Base-by-base conservation (phyloP, 768 basidiomycete species). In the Hebeloma cylindrosporum region DNA sequence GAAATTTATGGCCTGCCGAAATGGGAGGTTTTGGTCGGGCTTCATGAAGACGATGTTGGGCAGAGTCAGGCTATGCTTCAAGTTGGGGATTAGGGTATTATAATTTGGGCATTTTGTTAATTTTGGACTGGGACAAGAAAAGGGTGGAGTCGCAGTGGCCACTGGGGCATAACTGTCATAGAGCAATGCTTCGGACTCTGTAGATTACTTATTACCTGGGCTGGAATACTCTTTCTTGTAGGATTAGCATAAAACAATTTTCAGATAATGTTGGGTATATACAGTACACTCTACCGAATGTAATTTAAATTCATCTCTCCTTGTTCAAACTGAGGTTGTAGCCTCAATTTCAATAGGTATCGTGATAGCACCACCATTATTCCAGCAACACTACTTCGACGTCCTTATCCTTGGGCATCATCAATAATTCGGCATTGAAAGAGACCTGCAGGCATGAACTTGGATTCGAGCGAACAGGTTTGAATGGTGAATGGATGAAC, bases 361-460 rank as follows among this genome's bases (percentile, higher is more conserved):
- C 17, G 30, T 4, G 9, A n/a, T 32, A 32, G n/a, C 27, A 8
- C 10, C 8, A 21, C 22, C 25, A 45, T 48, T 52, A 54, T 38
- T 68, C 67, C n/a, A 75, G 52, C 37, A 69, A 56, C 3, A 70
- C 62, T 17, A 75, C 70, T 35, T 66, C 66, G 3, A 74, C 72
- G 43, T 74, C 72, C 51, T 74, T 74, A 53, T 75, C 73, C 51
- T 60, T 71, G 23, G 73, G 74, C 71, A 74, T 74, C 71, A 77
- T 73, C 44, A 77, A 48, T 7, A 77, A 60, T 53, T 77, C 74
- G 11, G 64, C 70, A 30, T 70, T 62, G 49, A 75, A 76, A 2
- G 67, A 49, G 14, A 74, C 72, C 73, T 75, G 47, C 21, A 29
- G 44, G 16, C 26, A 29, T 37, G 13, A 11, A 9, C 37, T 26